phyloP scores from a whole-genome alignment of 352 stramenopile species.

The Globisporangium viniferum region DNA sequence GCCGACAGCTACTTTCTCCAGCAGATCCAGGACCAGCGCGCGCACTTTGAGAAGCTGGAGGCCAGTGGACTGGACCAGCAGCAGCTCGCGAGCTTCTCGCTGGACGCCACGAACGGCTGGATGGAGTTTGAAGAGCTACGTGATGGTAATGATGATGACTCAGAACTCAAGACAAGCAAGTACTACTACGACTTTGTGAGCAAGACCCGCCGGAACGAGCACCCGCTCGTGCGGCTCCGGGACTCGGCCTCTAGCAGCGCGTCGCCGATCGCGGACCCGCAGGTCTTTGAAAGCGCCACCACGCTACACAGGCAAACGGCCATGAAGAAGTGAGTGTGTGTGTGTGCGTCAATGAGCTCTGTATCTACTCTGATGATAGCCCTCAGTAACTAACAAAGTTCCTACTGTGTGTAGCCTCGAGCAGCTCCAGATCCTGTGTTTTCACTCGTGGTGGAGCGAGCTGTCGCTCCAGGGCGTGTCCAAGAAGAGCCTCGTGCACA shows the following conservation, averaged over 20 bases:
- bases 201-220: slow-evolving; percentile 25
- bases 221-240: slow-evolving; percentile 34
- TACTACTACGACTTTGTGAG: slow-evolving; percentile 71
- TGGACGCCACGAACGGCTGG: slow-evolving; percentile 27
- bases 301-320: slow-evolving; percentile 41
- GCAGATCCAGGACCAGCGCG: slow-evolving; percentile 42
- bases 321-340: slow-evolving; percentile 45
- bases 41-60: slow-evolving; percentile 19
- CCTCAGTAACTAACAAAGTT: neutral
- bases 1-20: slow-evolving; percentile 46
- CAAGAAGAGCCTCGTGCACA: slow-evolving; percentile 28
- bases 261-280: slow-evolving; percentile 27
- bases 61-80: slow-evolving; percentile 1
- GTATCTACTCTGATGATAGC: too few species aligned
- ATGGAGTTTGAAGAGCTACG: slow-evolving; percentile 49
- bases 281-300: slow-evolving; percentile 44
- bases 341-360: neutral
- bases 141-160: neutral
- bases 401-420: slow-evolving; percentile 29
- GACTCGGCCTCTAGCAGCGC: slow-evolving; percentile 14
- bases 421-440: slow-evolving; percentile 60
- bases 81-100: slow-evolving; percentile 2
- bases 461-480: slow-evolving; percentile 31
- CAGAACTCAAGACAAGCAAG: slow-evolving; percentile 1
- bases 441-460: slow-evolving; percentile 71